Base-by-base conservation (phyloP, 495 filamentous ascomycete species). In the Penicillium ochrochloron region DNA sequence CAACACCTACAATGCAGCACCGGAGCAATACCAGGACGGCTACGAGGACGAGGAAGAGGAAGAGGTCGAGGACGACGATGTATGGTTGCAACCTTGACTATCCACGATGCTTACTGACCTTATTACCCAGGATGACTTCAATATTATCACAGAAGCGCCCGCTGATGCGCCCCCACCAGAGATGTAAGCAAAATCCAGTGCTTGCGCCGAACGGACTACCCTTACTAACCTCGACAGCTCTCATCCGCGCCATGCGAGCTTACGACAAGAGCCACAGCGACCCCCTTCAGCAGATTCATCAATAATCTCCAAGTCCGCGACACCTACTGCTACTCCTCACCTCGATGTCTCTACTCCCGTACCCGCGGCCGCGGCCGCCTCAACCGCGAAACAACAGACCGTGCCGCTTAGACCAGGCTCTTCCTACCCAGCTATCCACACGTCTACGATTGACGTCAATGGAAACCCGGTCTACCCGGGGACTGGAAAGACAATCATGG, bases 81-180 rank as follows among this genome's bases (percentile, higher is more conserved):
- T 73, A 79, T 68, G 64, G 83, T 57, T 63, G 72, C 69, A 68
- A 48, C 23, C 60, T 57, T 57, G 12, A 5, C 5, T 29, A 17
- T n/a, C 37, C 39, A 12, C 44, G 42, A 29, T 19, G 33, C 39
- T 29, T 37, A n/a, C 57, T 62, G 34, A 65, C 54, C 70, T 10
- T 12, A 12, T 3, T 34, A 14, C 19, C 19, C 54, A 73, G 67
- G 75, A 97, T 86, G 95, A 98, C 64, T 90, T 99, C 68, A 93
- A 98, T 69, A 96, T 99, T 69, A 96, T 97, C 67, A 93, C 91
- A 63, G 95, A 95, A 76, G 92, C 93, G 57, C 89, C 89, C 63
- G 78, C 86, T 12, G 89, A 89, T 62, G 82, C 91, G 46, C 88
- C 92, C 58, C 84, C 91, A 50, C 82, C 86, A 70, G 80, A 85